These are phyloP conservation scores for Scleroderma bovista DNA, from an alignment of 768 basidiomycete species.

Conservation along the genomic window DNA sequence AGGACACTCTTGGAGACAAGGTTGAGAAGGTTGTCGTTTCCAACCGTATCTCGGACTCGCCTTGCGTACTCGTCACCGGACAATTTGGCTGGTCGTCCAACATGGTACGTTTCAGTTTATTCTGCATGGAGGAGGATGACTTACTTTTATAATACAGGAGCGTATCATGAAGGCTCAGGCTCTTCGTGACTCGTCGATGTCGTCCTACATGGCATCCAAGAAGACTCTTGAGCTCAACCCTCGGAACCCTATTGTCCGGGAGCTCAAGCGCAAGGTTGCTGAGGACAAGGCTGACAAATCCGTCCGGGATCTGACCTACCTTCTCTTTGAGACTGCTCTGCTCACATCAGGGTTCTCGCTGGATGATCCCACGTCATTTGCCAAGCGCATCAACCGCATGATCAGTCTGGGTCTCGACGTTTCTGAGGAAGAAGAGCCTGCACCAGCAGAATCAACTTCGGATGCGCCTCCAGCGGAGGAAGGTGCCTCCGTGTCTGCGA, in stretches of 20 bases:
- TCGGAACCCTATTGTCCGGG: slow-evolving; percentile 87
- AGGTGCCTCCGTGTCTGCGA: slow-evolving; percentile 72
- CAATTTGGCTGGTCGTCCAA: slow-evolving; percentile 99
- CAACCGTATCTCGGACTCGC: slow-evolving; percentile 96
- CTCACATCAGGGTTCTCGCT: slow-evolving; percentile 94
- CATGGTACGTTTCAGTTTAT: slow-evolving; percentile 56
- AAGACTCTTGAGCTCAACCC: slow-evolving; percentile 98
- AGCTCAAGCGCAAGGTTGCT: slow-evolving; percentile 90
- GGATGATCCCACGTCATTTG: slow-evolving; percentile 91
- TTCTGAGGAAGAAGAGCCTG: slow-evolving; percentile 59
- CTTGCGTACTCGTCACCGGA: slow-evolving; percentile 95
- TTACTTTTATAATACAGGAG: slow-evolving; percentile 42
- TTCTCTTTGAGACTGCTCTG: slow-evolving; percentile 95
- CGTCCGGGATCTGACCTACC: slow-evolving; percentile 91
- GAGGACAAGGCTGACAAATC: slow-evolving; percentile 99
- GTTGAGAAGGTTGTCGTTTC: slow-evolving; percentile 99
- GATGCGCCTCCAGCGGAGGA: slow-evolving; percentile 46
- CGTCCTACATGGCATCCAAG: slow-evolving; percentile 98
- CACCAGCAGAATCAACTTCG: slow-evolving; percentile 27
- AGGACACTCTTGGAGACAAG: slow-evolving; percentile 98
- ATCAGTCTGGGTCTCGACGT: slow-evolving; percentile 88
- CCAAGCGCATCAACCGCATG: slow-evolving; percentile 96
- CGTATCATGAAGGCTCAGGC: slow-evolving; percentile 99
- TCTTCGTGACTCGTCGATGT: slow-evolving; percentile 94
- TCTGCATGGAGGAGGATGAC: background rate